A percentile compares a stretch with the other conserved stretches of the same genome.
phyloP scores from a whole-genome alignment of 2,329 filamentous ascomycete genomes.

The Magnaporthiopsis rhizophila region DNA sequence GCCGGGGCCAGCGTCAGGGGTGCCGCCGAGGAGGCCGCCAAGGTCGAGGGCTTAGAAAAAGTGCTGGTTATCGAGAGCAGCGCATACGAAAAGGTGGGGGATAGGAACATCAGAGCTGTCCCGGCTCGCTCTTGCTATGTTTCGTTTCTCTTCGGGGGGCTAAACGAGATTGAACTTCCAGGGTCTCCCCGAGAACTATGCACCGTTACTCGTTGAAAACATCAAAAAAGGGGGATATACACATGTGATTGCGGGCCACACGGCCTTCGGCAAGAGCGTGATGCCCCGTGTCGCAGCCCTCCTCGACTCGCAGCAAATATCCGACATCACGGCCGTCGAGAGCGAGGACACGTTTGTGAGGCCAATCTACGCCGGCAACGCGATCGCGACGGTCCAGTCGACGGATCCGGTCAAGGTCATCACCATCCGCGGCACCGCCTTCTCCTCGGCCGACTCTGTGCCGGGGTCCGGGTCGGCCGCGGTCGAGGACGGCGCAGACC shows the following conservation, averaged over 20 bases:
- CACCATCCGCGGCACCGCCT: conserved; percentile 89
- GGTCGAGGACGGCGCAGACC: conserved; percentile 75
- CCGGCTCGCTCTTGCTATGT: conserved; percentile 3
- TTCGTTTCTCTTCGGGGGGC: conserved; percentile 1
- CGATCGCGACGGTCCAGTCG: conserved; percentile 91
- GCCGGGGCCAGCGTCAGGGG: conserved; percentile 71
- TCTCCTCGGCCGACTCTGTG: conserved; percentile 64
- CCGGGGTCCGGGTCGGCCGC: conserved; percentile 57
- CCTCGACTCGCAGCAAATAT: conserved; percentile 87
- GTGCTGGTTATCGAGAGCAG: conserved; percentile 81
- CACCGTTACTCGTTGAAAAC: conserved; percentile 88
- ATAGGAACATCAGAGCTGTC: not conserved
- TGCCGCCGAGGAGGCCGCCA: conserved; percentile 76
- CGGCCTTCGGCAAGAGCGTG: conserved; percentile 92
- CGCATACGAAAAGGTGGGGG: conserved; percentile 78
- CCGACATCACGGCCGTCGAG: conserved; percentile 81
- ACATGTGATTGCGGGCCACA: conserved; percentile 84
- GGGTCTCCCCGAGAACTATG: conserved; percentile 90
- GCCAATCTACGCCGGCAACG: conserved; percentile 96
- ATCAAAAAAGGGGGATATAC: conserved; percentile 94
- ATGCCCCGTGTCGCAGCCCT: conserved; percentile 87
- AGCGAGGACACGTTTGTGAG: conserved; percentile 91
- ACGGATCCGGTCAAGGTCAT: conserved; percentile 78
- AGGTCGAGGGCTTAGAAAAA: conserved; percentile 86
- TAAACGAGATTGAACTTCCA: conserved; percentile 23